Evolutionary conservation across 768 basidiomycete genomes (phyloP), one percentile per base, ranked within the genome.

Genomic region (Coprinellus aureogranulatus): DNA sequence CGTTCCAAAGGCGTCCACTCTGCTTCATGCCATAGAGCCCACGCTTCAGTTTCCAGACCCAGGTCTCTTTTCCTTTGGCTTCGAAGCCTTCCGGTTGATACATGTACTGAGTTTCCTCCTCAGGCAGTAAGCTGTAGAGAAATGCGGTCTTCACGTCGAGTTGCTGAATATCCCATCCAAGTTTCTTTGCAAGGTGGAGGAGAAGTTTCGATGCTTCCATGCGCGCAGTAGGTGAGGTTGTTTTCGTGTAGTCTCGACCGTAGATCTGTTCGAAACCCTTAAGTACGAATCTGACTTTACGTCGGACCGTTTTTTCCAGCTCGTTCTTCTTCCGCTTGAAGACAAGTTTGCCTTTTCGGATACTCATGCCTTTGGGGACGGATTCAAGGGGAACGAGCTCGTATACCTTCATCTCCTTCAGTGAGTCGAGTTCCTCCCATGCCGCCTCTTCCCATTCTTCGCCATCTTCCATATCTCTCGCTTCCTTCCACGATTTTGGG

Each of bases 81-180:
- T 44, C 41, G 44, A 31, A 73, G 0, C 76, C 72, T 0, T 68
- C 70, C 1, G 77, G 75, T 50, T 75, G 70, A 9, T 67, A 34
- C 76, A 83, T 80, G 65, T 75, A 82, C 34, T 82, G 76, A 0
- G 58, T 31, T 42, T 74, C 68, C 31, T 63, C 57, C 27, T 57
- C n/a, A 27, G 68, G 68, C 22, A 81, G 70, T 26, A 72, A 62
- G 26, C 68, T 59, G 65, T 71, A 76, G 0, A 82, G 69, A 61
- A 72, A 81, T 0, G 75, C 76, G 0, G 67, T 65, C 30, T 75
- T 74, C 30, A 81, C 68, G 58, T 81, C 75, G 18, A 78, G 67
- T 52, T 66, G 70, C 53, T 77, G 63, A 1, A 79, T 31, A 41
- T 76, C 70, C 48, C 69, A 65, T 55, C 64, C 59, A 62, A 63